Base-by-base conservation (phyloP, 805 yeast genomes). In the Nakazawaea populi region DNA sequence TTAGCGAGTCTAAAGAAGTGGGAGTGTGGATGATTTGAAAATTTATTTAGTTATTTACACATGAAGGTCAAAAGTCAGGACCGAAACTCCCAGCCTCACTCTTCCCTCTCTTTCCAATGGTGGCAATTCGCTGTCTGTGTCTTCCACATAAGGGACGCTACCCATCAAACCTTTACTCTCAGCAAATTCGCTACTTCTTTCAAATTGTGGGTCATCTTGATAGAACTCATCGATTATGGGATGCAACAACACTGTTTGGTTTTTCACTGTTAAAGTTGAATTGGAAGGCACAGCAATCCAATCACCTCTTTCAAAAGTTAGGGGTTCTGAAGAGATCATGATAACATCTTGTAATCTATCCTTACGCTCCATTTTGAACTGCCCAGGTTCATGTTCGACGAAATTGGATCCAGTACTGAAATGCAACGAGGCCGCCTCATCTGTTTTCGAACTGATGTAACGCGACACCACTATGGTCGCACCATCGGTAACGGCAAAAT, bases 241-340 rank as follows among this genome's bases (percentile, higher is more conserved):
- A 64, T 91, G 96, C 70, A 94, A 70, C 45, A 94, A 71, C 4
- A 94, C 94, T 1, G 96, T 89, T 64, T 91, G 96, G 51, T 82
- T 83, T 56, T 82, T 83, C 53, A 94, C 82, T 0, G 96, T 87
- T 12, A 94, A 66, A 1, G 85, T 72, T 3, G 97, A 87, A 64
- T 94, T 94, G 1, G 98, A 87, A 2, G 98, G 98, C 0, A 94
- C 95, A 4, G 97, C 85, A 47, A 92, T 87, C 99, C 99, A 94
- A 68, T 94, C 99, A 39, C 91, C 92, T 51, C 99, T 73, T 69
- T 94, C 98, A 66, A 94, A 94, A 0, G 99, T 94, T 52, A 94
- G 74, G 0, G 99, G 99, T 63, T 94, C 99, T 14, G 96, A 86
- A 1, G 99, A 96, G 46, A 94, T 57, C 84, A 94, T 86, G n/a